phyloP scores from a whole-genome alignment of 352 stramenopile species.

The Phytophthora pinifolia region DNA sequence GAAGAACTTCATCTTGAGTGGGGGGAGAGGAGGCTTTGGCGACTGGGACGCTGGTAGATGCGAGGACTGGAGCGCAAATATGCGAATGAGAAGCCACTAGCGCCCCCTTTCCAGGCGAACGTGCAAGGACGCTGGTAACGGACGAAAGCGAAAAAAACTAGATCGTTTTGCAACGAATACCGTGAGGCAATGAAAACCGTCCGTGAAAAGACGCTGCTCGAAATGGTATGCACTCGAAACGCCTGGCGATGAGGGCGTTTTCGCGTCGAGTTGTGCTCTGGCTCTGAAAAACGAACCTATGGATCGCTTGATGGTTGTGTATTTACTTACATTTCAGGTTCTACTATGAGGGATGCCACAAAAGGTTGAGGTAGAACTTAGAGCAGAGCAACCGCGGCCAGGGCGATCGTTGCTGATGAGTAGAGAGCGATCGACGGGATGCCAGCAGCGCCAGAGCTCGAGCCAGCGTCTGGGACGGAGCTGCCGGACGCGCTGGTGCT shows the following conservation, averaged over 20 bases:
- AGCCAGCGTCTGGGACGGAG: slow-evolving; percentile 7
- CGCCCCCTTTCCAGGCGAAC: not conserved
- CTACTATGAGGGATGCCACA: slow-evolving; percentile 1
- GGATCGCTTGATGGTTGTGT: slow-evolving; percentile 2
- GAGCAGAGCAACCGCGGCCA: slow-evolving; percentile 20
- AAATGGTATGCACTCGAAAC: too few species aligned
- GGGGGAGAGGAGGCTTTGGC: not conserved
- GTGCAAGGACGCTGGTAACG: slow-evolving; percentile 5
- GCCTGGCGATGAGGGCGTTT: too few species aligned
- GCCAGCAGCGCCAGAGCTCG: slow-evolving; percentile 13
- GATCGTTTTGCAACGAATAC: slow-evolving; percentile 26
- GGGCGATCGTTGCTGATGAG: slow-evolving; percentile 12
- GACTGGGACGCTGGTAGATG: slow-evolving; percentile 21
- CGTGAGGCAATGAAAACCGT: slow-evolving; percentile 10
- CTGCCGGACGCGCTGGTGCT: slow-evolving; percentile 7
- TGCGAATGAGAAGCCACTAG: slow-evolving; percentile 28
- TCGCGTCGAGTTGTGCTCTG: too few species aligned
- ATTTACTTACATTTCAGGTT: slow-evolving; percentile 15
- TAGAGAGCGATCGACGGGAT: slow-evolving; percentile 18
- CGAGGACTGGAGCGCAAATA: slow-evolving; percentile 28
- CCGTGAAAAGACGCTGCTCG: slow-evolving; percentile 3
- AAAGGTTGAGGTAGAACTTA: slow-evolving; percentile 9
- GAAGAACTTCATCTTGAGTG: slow-evolving; percentile 37
- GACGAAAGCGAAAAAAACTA: slow-evolving; percentile 21
- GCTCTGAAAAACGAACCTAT: too few species aligned